Base-by-base conservation (phyloP, 257 asterid species). In the Lithospermum erythrorhizon region DNA sequence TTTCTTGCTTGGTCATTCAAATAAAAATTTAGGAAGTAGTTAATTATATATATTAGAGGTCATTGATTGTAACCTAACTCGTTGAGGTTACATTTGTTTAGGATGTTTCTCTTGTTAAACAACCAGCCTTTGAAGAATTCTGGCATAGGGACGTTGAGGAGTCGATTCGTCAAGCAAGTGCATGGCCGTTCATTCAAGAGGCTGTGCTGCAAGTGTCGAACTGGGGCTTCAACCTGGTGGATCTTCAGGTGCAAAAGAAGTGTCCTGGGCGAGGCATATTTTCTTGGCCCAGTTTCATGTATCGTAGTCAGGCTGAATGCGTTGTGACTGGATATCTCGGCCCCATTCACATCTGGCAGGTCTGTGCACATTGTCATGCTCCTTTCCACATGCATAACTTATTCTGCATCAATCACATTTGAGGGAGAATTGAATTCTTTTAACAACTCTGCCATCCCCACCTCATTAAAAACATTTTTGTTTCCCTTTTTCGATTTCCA, bases 281-380 rank as follows among this genome's bases (percentile, higher is more conserved):
- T 63, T 75, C 87, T 10, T 90, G 95, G 94, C 83, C 87, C 22
- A 82, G 75, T 22, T 87, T 82, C 70, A 61, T 86, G 32, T 75
- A 83, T 68, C 82, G 80, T 32, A 77, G 80, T 32, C 78, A 75
- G 65, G 83, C 84, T 6, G 82, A 83, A 62, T 85, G 96, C 52
- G 74, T 76, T 56, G 62, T 82, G 68, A 82, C 86, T 18, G 98
- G 98, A 66, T 90, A 77, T 79, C 91, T 76, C 3, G 96, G 98
- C 65, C 91, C 91, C n/a, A 75, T 90, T 32, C 98, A 90, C 76
- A 73, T 87, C 75, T 90, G 96, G 96, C 98, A 90, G 96, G 98
- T 85, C 32, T 3, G 73, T 32, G 6, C 35, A 9, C n/a, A n/a
- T n/a, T 41, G 23, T 66, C 22, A 6, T 14, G 20, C 30, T 25